Evolutionary conservation across 2,329 filamentous ascomycete species (phyloP).

Genomic region (Colletotrichum sp.): DNA sequence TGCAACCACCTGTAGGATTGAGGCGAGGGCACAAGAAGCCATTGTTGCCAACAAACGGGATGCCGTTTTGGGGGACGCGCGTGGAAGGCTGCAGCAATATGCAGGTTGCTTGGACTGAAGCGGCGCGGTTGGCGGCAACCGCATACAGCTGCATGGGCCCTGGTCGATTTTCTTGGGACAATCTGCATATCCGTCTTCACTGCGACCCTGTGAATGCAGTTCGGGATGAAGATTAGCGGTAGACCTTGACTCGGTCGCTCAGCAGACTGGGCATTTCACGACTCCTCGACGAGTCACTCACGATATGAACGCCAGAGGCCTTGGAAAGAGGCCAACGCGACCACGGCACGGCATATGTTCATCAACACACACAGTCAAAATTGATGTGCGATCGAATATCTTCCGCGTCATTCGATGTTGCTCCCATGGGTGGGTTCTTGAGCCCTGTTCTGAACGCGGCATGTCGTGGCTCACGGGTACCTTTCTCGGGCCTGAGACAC

Average conservation of each 20-base stretch:
- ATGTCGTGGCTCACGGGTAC: background rate
- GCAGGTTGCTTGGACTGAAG: slow-evolving; percentile 1
- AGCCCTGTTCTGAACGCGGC: background rate
- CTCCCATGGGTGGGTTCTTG: background rate
- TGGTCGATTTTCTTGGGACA: background rate
- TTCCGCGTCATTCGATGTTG: background rate
- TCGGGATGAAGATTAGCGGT: background rate
- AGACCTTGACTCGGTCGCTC: background rate
- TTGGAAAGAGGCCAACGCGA: background rate
- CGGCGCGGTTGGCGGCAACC: background rate
- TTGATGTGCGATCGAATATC: background rate
- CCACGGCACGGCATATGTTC: background rate
- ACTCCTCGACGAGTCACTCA: background rate
- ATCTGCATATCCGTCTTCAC: background rate
- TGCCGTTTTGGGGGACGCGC: slow-evolving; percentile 5
- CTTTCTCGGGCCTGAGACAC: background rate
- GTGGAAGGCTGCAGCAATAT: slow-evolving; percentile 7
- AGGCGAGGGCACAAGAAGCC: background rate
- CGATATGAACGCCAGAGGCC: background rate
- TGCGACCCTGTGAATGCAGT: background rate
- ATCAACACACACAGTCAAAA: background rate
- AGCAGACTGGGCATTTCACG: background rate
- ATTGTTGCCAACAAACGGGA: background rate
- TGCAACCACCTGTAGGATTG: background rate
- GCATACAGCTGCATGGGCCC: background rate